Evolutionary conservation across 2,329 filamentous ascomycete genomes (phyloP), one percentile per base, ranked within the genome.

Genomic region (Penicillium sp.): DNA sequence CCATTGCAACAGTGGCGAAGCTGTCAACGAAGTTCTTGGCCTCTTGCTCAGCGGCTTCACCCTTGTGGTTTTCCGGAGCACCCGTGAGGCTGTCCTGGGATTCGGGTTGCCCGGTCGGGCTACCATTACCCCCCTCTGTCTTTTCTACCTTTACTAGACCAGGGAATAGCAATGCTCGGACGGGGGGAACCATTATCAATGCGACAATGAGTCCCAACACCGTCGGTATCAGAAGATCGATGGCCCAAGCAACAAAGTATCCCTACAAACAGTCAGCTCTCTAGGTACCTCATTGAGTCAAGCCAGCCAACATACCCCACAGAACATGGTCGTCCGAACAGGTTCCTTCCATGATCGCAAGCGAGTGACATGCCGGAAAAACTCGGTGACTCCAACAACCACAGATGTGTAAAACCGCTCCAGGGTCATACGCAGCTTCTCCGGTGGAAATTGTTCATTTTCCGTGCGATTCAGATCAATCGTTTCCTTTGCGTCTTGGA

Each of bases 321-420:
- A 88, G 63, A 93, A 94, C 10, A 75, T 77, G 0, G 82, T 77
- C 0, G 90, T 94, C 39, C 90, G 79, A 43, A 80, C 78, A 9
- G 77, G 81, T 70, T 96, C 90, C 31, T 83, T 81, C 91, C 91
- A 96, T 1, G 90, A 93, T 22, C 90, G 81, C 6, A 96, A 74
- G 10, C 90, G 81, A 3, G 83, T 86, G 56, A 93, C 80, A 57
- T 95, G 90, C 65, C 93, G 92, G 57, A 82, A 83, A 18, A 84
- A 81, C 0, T 78, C 81, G 38, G 90, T 80, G 10, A 91, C 43
- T 11, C 87, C 82, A 45, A 93, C 83, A 8, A 88, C 77, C 1
- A 95, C 84, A 0, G 88, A 89, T 81, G 90, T 91, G 69, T 95
- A 96, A 9, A 94, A 76, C 13, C 91, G 80, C 72, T 95, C 90